Evolutionary conservation across 192 early-diverging fungal genomes (phyloP).

Genomic region (Spizellomyces punctatus): DNA sequence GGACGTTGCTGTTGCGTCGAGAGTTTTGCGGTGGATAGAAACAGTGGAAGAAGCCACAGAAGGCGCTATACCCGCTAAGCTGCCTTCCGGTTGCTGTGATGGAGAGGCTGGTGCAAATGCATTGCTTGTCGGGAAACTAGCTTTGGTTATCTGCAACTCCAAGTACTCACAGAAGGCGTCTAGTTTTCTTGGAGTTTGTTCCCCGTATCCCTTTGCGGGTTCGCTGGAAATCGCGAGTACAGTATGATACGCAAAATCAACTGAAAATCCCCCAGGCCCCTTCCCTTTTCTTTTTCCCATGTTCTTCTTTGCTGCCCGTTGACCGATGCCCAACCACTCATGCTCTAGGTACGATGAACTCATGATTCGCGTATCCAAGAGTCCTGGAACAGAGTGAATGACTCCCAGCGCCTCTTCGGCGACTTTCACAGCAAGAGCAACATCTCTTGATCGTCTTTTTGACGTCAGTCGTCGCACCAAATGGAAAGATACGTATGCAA

Average conservation of each 20-base stretch:
- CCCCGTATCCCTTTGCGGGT: constrained; percentile 17
- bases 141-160: constrained; percentile 28
- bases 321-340: constrained; percentile 39
- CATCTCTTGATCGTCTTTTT: constrained; percentile 1
- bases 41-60: background rate
- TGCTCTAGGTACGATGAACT: constrained; percentile 45
- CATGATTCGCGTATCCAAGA: constrained; percentile 35
- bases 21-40: constrained; percentile 10
- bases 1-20: constrained; percentile 19
- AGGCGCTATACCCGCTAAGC: background rate
- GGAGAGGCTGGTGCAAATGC: background rate
- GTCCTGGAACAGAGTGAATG: constrained; percentile 23
- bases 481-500: constrained; percentile 33
- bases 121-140: background rate
- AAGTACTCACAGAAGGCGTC: constrained; percentile 40
- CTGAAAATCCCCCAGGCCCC: background rate
- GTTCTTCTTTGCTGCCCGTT: constrained; percentile 1
- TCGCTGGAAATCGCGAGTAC: constrained; percentile 28
- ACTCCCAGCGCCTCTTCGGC: constrained; percentile 34
- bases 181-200: constrained; percentile 11
- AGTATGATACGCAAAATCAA: constrained; percentile 40
- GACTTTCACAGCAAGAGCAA: constrained; percentile 13
- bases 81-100: background rate
- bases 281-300: constrained; percentile 15
- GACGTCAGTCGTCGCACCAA: constrained; percentile 22